phyloP scores from a whole-genome alignment of 2,329 filamentous ascomycete species.

The Pleurostoma richardsiae region DNA sequence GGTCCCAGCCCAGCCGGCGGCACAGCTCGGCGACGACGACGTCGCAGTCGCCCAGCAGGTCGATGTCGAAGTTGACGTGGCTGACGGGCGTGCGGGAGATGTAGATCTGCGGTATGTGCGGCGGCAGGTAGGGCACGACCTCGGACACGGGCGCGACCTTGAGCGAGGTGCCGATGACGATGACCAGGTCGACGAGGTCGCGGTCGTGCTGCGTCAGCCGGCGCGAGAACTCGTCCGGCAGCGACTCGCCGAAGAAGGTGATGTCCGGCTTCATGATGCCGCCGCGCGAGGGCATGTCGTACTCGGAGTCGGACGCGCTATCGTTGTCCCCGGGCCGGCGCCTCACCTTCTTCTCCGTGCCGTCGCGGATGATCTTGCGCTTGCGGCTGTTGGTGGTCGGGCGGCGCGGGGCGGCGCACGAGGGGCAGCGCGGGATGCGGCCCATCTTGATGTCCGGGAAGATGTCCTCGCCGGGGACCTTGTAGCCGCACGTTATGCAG shows the following conservation, averaged over 20 bases:
- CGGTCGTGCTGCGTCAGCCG: constrained; percentile 79
- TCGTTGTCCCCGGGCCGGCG: constrained; percentile 33
- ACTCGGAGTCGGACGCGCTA: constrained; percentile 39
- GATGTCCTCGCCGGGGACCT: constrained; percentile 70
- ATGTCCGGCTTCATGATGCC: constrained; percentile 97
- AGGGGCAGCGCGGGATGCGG: constrained; percentile 70
- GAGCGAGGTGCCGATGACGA: constrained; percentile 93
- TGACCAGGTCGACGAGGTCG: constrained; percentile 76
- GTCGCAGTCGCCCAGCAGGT: constrained; percentile 88
- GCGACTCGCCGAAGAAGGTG: constrained; percentile 91
- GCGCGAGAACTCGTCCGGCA: constrained; percentile 77
- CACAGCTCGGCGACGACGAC: constrained; percentile 84
- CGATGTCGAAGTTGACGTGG: constrained; percentile 94
- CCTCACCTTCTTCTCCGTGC: constrained; percentile 25
- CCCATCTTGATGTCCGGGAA: constrained; percentile 75
- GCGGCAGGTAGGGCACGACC: constrained; percentile 74
- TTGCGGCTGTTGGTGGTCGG: constrained; percentile 42
- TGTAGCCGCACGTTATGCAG: constrained; percentile 75
- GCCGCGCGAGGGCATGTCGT: constrained; percentile 56
- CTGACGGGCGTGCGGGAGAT: constrained; percentile 78
- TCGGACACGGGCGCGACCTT: constrained; percentile 95
- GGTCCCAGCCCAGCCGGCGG: constrained; percentile 71
- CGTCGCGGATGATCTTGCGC: constrained; percentile 48
- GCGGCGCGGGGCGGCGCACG: constrained; percentile 56
- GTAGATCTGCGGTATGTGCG: constrained; percentile 84